Conservation (phyloP, 192 early-diverging fungal genomes). For the Coemansia sp. region DNA sequence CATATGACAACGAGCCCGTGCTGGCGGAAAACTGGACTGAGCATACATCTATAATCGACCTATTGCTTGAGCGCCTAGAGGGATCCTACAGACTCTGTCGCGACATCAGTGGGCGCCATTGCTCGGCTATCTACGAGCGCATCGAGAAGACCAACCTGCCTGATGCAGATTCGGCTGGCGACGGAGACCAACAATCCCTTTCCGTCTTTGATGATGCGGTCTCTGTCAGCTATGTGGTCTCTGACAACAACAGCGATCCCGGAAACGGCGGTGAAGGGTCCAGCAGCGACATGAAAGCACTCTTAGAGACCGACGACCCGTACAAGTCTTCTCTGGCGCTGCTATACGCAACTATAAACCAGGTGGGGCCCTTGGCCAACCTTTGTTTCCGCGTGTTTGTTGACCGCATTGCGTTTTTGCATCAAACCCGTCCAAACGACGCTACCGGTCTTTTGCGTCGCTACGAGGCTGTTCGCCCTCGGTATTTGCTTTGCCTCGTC, state of each 20-base stretch:
- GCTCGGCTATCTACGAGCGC: conserved; percentile 35
- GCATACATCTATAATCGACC: conserved; percentile 13
- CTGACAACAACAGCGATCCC: not conserved
- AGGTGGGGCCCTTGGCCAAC: conserved; percentile 40
- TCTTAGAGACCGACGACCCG: conserved; percentile 15
- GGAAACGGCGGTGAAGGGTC: not conserved
- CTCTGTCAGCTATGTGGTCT: conserved; percentile 14
- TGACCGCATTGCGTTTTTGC: conserved; percentile 26
- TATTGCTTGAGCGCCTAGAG: conserved; percentile 31
- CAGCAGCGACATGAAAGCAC: not conserved
- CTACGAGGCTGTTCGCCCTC: conserved; percentile 33
- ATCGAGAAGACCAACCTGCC: conserved; percentile 28
- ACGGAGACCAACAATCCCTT: conserved; percentile 6
- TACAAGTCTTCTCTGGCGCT: conserved; percentile 35
- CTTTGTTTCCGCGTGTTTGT: conserved; percentile 39
- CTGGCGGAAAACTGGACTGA: conserved; percentile 30
- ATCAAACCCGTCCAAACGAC: conserved; percentile 1
- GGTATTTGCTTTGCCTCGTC: conserved; percentile 41
- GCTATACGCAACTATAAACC: conserved; percentile 38
- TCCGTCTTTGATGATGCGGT: conserved; percentile 27
- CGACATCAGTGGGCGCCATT: conserved; percentile 30
- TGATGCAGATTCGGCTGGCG: conserved; percentile 13
- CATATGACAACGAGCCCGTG: not conserved
- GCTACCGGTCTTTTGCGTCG: conserved; percentile 12
- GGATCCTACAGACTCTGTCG: conserved; percentile 35